A percentile compares a stretch with the other conserved stretches of the same genome.
Conservation (phyloP, 2,329 filamentous ascomycete species). For the Sodiomyces alkalinus region DNA sequence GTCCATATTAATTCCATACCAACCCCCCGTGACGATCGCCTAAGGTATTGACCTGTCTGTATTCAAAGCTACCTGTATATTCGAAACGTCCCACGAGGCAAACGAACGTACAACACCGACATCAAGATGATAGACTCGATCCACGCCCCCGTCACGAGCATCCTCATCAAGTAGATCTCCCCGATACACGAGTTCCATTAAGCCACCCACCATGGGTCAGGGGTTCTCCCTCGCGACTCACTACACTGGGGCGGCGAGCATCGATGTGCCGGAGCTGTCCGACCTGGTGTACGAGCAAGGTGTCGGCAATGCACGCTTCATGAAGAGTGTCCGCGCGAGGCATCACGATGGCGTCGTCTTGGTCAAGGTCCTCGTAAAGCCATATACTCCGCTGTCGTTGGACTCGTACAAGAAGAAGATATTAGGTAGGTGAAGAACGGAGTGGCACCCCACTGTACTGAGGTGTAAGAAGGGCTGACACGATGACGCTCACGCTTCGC, state of each 20-base stretch:
- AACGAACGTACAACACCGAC: no score
- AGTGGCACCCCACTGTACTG: background rate
- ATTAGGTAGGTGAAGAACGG: conserved; percentile 37
- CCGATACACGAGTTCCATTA: no score
- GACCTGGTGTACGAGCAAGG: conserved; percentile 88
- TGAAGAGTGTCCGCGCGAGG: conserved; percentile 88
- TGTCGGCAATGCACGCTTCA: conserved; percentile 81
- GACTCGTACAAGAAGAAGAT: conserved; percentile 66
- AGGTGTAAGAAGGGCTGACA: no score
- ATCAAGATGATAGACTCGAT: no score
- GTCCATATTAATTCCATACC: no score
- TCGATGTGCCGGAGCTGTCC: conserved; percentile 82
- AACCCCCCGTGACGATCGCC: no score
- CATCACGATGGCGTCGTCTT: conserved; percentile 85
- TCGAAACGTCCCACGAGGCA: no score
- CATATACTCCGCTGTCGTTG: conserved; percentile 67
- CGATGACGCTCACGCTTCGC: conserved; percentile 7
- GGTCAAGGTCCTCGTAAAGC: conserved; percentile 90
- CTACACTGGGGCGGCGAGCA: conserved; percentile 79
- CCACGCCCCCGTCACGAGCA: no score
- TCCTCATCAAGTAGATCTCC: no score
- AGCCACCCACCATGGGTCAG: conserved; percentile 86
- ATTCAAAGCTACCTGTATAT: no score
- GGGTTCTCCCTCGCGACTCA: conserved; percentile 88
- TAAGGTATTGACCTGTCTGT: no score